Conservation (phyloP, 768 basidiomycete genomes). For the Tylopilus sp. region DNA sequence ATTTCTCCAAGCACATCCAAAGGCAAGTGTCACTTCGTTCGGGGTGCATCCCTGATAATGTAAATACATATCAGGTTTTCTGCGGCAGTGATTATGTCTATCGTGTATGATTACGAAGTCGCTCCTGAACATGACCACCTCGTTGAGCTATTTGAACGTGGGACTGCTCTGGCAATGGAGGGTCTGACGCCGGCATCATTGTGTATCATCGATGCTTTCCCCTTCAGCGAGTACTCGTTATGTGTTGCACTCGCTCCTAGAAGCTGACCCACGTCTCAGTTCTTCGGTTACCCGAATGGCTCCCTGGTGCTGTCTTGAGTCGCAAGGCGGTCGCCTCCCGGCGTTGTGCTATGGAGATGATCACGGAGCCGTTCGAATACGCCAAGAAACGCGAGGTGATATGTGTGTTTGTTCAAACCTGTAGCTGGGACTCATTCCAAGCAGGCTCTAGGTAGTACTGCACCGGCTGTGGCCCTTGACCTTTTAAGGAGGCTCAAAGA, state of each 20-base stretch:
- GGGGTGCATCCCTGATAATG: neutral
- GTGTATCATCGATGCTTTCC: neutral
- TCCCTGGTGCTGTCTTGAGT: conserved; percentile 29
- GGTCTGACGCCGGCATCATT: conserved; percentile 7
- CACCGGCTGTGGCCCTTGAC: conserved; percentile 14
- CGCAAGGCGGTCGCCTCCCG: conserved; percentile 12
- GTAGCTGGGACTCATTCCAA: neutral
- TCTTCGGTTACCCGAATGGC: conserved; percentile 22
- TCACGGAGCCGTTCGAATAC: conserved; percentile 16
- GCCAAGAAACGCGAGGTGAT: conserved; percentile 12
- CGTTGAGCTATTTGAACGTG: neutral
- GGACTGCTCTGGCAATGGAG: neutral
- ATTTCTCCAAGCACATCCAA: conserved; percentile 3
- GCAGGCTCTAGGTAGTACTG: conserved; percentile 10
- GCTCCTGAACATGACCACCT: neutral
- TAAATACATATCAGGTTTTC: conserved; percentile 25
- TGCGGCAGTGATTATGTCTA: conserved; percentile 36
- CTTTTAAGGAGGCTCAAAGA: neutral
- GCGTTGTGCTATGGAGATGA: conserved; percentile 9
- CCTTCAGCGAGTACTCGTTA: neutral
- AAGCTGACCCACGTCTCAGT: conserved; percentile 9
- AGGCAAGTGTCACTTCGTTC: neutral
- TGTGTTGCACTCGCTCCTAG: neutral
- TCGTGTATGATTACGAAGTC: conserved; percentile 35
- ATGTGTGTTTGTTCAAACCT: neutral